Evolutionary conservation across 2,329 filamentous ascomycete species (phyloP), one percentile per base, ranked within the genome.

Genomic region (Knufia petricola): DNA sequence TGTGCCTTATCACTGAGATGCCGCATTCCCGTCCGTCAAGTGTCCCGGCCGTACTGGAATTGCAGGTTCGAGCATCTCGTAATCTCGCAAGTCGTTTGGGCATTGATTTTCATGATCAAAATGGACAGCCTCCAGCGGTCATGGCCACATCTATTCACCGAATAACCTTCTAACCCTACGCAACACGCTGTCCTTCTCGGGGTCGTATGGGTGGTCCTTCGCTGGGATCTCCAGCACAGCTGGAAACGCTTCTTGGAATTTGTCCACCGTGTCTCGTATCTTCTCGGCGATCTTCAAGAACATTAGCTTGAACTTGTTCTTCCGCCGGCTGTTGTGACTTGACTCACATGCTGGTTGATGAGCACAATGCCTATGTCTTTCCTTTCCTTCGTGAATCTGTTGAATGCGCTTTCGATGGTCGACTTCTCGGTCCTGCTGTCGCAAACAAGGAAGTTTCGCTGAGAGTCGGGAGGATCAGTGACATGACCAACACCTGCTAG

Each of bases 181-280:
- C 69, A 98, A 68, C 37, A 98, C 90, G 63, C 90, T 96, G 67
- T 98, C 92, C 74, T 98, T 98, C 70, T 98, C 92, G 0, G 92
- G 92, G 61, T 98, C 90, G 64, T 98, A 98, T 1, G 92, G 92
- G 66, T 98, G 92, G 66, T 98, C 92, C 75, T 98, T 98, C 71
- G 87, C 94, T 20, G 92, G 92, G 52, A 98, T 96, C 69, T 98
- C 92, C 50, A 98, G 80, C 48, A 98, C 78, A 19, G 88, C 84
- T n/a, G 92, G 92, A 69, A 98, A 98, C 3, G 92, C 89, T 43
- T 90, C 87, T 17, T 87, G 90, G 69, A 94, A 95, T 31, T 80
- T 81, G 67, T 98, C 92, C 58, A 98, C 84, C 53, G 83, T 81
- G 65, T 90, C 79, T 66, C 92, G 81, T 77, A 98, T 98, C 65